These are phyloP conservation scores for Dunaliella sp. DNA, from an alignment of 139 green algal species.

Conservation along the genomic window DNA sequence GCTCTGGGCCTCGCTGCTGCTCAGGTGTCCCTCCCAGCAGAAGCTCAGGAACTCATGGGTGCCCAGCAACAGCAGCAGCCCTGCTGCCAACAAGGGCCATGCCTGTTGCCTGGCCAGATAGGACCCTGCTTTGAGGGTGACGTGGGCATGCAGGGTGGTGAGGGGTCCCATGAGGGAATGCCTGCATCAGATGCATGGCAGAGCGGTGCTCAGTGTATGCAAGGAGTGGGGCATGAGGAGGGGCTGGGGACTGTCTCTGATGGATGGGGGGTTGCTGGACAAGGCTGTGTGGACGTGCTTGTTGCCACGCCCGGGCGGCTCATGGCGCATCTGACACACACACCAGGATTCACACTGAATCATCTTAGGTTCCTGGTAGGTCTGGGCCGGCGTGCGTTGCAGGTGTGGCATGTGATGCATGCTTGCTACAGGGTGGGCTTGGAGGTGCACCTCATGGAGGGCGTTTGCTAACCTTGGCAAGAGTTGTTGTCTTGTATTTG, in stretches of 20 bases:
- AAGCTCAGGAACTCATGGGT: conserved; percentile 42
- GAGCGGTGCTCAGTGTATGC: not conserved
- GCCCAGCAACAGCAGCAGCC: not conserved
- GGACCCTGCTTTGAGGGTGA: not conserved
- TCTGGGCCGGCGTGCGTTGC: too few relatives aligned
- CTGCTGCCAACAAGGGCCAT: not conserved
- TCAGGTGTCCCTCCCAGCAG: conserved; percentile 34
- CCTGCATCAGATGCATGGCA: not conserved
- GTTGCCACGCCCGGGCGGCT: conserved; percentile 81
- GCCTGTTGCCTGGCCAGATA: not conserved
- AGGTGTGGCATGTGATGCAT: too few relatives aligned
- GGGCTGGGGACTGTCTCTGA: too few relatives aligned
- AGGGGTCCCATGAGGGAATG: not conserved
- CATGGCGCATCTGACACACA: conserved; percentile 66
- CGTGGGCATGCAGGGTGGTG: not conserved
- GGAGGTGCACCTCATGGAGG: too few relatives aligned
- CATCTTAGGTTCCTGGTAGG: conserved; percentile 66
- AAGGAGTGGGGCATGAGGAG: not conserved
- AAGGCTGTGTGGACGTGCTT: conserved; percentile 47
- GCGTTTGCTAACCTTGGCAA: too few relatives aligned
- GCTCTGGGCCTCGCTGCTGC: conserved; percentile 51
- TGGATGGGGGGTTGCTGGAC: not conserved
- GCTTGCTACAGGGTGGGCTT: too few relatives aligned
- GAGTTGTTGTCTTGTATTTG: too few relatives aligned
- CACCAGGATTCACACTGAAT: conserved; percentile 46